phyloP scores from a whole-genome alignment of 352 stramenopile genomes.

The Globisporangium nagaii region DNA sequence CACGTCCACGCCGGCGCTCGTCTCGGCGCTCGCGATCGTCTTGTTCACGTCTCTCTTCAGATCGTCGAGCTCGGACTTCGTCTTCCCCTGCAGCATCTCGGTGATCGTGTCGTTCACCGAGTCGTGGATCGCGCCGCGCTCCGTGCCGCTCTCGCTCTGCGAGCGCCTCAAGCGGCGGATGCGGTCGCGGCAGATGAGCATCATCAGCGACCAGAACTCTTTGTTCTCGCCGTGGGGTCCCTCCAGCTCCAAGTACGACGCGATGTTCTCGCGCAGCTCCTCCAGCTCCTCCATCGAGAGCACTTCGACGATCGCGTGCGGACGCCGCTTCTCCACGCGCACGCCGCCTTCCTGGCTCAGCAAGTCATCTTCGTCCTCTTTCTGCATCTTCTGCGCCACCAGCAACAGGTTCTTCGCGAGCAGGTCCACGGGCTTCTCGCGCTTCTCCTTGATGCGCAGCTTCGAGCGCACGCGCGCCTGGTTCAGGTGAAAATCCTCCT shows the following conservation, averaged over 20 bases:
- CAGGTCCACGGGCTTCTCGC: constrained; percentile 96
- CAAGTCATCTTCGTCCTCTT: constrained; percentile 75
- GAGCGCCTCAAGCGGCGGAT: constrained; percentile 48
- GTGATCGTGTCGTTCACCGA: constrained; percentile 85
- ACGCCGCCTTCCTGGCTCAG: constrained; percentile 54
- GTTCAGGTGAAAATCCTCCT: constrained; percentile 96
- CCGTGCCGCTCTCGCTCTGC: constrained; percentile 66
- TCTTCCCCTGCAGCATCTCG: constrained; percentile 88
- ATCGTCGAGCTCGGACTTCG: constrained; percentile 30
- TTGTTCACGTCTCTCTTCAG: constrained; percentile 58
- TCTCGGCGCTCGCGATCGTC: constrained; percentile 55
- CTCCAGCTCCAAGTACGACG: constrained; percentile 90
- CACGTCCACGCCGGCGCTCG: constrained; percentile 75
- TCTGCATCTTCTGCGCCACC: constrained; percentile 65
- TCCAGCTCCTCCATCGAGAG: constrained; percentile 75
- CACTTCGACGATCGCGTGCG: constrained; percentile 68
- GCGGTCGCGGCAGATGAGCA: constrained; percentile 71
- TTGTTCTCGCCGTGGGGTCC: constrained; percentile 42
- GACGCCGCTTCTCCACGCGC: constrained; percentile 76
- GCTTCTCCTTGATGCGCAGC: constrained; percentile 78
- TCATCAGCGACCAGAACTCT: constrained; percentile 87
- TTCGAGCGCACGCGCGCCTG: constrained; percentile 92
- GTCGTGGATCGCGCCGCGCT: constrained; percentile 77
- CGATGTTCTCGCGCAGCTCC: constrained; percentile 86
- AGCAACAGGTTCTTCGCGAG: constrained; percentile 99